Evolutionary conservation across 768 basidiomycete genomes (phyloP).

Genomic region (Mycena metata): DNA sequence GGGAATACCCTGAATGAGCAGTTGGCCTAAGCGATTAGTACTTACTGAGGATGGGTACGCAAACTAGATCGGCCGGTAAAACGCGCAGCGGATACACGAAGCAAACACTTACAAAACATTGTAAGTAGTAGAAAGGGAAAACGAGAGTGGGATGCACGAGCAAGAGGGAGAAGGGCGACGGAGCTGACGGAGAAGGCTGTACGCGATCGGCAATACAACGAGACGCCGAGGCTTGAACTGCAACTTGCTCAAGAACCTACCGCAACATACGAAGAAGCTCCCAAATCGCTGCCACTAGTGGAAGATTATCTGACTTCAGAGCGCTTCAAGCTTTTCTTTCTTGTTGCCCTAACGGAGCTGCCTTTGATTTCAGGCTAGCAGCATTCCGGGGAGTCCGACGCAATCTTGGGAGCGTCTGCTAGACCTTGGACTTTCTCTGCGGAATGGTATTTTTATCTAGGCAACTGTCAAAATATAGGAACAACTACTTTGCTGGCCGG

Average conservation of each 20-base stretch:
- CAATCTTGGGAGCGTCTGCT: not conserved
- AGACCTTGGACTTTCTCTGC: not conserved
- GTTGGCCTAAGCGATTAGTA: constrained; percentile 22
- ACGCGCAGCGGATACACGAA: not conserved
- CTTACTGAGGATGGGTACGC: constrained; percentile 66
- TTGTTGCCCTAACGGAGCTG: constrained; percentile 1
- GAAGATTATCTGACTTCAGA: constrained; percentile 23
- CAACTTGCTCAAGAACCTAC: not conserved
- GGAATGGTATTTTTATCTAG: not conserved
- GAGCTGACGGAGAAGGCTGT: not conserved
- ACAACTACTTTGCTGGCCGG: not conserved
- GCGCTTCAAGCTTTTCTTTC: constrained; percentile 15
- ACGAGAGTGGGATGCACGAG: not conserved
- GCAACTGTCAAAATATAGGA: constrained; percentile 10
- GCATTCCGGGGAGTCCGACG: not conserved
- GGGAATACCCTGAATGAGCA: constrained; percentile 32
- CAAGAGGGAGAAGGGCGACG: not conserved
- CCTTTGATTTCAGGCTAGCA: constrained; percentile 3
- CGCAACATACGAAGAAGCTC: constrained; percentile 6
- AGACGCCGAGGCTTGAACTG: not conserved
- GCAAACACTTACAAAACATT: constrained; percentile 45
- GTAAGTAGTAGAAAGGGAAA: constrained; percentile 18
- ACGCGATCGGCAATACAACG: not conserved
- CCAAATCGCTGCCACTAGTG: constrained; percentile 3
- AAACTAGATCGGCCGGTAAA: constrained; percentile 52